Conservation (phyloP, 192 early-diverging fungal genomes). For the Linderina pennispora region DNA sequence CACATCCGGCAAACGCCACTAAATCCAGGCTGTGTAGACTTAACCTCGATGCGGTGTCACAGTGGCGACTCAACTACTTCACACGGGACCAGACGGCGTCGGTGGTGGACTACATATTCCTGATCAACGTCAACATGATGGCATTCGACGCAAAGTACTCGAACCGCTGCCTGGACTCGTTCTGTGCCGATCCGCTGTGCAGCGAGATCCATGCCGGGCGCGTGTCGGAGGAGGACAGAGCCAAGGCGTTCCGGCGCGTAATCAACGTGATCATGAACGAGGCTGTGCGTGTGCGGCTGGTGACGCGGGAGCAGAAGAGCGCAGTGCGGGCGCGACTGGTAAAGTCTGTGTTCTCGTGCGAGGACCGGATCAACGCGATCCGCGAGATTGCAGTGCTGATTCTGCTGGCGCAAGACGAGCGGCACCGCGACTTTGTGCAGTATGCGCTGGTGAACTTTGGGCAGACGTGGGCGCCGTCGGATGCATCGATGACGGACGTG, state of each 20-base stretch:
- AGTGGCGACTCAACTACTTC: slow-evolving; percentile 48
- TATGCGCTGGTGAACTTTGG: slow-evolving; percentile 36
- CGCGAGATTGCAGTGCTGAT: slow-evolving; percentile 39
- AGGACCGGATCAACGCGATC: slow-evolving; percentile 37
- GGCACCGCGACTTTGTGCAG: slow-evolving; percentile 21
- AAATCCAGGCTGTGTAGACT: slow-evolving; percentile 14
- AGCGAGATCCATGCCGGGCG: slow-evolving; percentile 41
- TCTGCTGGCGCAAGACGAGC: slow-evolving; percentile 40
- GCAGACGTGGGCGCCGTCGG: slow-evolving; percentile 26
- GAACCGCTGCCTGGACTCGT: slow-evolving; percentile 30
- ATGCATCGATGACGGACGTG: slow-evolving; percentile 23
- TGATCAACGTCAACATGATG: slow-evolving; percentile 47
- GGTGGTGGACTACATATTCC: slow-evolving; percentile 42
- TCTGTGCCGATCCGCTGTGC: slow-evolving; percentile 47
- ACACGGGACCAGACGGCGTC: slow-evolving; percentile 38
- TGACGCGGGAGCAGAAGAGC: slow-evolving; percentile 43
- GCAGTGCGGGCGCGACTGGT: slow-evolving; percentile 37
- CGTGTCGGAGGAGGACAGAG: slow-evolving; percentile 39
- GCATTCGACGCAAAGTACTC: slow-evolving; percentile 37
- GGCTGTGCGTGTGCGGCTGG: slow-evolving; percentile 37
- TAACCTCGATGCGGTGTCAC: slow-evolving; percentile 45
- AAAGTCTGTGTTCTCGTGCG: slow-evolving; percentile 25
- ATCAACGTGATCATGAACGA: slow-evolving; percentile 48
- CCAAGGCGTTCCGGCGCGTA: slow-evolving; percentile 43
- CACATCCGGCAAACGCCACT: too few species aligned